Evolutionary conservation across 495 filamentous ascomycete species (phyloP).

Genomic region (Podospora bellae-mahoneyi): DNA sequence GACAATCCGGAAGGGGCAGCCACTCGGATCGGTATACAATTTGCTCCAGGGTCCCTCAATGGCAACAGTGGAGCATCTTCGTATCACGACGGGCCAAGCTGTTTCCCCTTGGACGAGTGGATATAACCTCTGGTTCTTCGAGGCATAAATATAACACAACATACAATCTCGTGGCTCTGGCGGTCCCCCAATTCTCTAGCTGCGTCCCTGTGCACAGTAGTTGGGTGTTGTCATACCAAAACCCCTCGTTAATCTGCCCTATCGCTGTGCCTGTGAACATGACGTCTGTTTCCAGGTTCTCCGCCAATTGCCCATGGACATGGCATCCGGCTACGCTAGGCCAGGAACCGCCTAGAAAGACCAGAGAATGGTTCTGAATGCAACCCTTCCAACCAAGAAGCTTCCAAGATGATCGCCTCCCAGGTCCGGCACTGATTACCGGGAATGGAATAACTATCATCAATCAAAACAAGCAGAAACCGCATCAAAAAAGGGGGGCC

Average conservation of each 20-base stretch:
- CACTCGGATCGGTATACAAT: not conserved
- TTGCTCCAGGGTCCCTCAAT: slow-evolving; percentile 5
- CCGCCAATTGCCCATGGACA: slow-evolving; percentile 3
- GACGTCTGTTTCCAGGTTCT: slow-evolving; percentile 3
- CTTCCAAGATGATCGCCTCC: slow-evolving; percentile 4
- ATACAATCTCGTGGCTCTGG: not conserved
- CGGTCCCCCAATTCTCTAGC: slow-evolving; percentile 10
- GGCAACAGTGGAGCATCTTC: slow-evolving; percentile 22
- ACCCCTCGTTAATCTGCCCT: not conserved
- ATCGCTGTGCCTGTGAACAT: not conserved
- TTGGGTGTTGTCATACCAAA: not conserved
- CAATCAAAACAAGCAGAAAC: not conserved
- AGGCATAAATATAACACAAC: not conserved
- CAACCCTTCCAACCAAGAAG: slow-evolving; percentile 1
- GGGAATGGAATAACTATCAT: not conserved
- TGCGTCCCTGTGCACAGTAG: slow-evolving; percentile 5
- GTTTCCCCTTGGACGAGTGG: not conserved
- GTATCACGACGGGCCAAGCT: slow-evolving; percentile 16
- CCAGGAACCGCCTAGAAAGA: slow-evolving; percentile 3
- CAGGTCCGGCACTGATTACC: not conserved
- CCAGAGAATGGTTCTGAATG: not conserved
- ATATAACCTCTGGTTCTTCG: not conserved
- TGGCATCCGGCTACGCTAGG: slow-evolving; percentile 1
- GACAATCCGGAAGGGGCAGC: not conserved
- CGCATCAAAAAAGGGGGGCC: not conserved